Evolutionary conservation across 192 early-diverging fungal genomes (phyloP), one percentile per base, ranked within the genome.

Genomic region (Coemansia sp.): DNA sequence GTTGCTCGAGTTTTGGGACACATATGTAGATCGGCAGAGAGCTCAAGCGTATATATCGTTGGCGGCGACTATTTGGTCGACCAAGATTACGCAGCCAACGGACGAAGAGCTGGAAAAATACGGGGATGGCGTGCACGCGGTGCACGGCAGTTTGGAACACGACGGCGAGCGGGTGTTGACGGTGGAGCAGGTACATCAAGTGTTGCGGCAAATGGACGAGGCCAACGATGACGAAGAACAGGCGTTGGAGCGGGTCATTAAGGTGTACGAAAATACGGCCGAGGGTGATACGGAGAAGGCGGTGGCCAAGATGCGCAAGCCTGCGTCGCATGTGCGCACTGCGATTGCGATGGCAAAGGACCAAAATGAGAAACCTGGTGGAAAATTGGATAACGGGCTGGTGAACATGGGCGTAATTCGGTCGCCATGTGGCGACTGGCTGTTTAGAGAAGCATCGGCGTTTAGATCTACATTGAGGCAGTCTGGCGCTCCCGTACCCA

Each of bases 1-100:
- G n/a, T 31, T 83, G 64, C 25, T 83, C 34, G 67, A 20, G 5
- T 83, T 73, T 60, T 75, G 69, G 72, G 62, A 75, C 64, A 21
- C 31, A 28, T 79, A 69, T 42, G 64, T 75, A 5, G 66, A 79
- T 31, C 66, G 56, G 0, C 57, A 60, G 17, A 55, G 68, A 1
- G 78, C 78, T 3, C 26, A 20, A 9, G 34, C 28, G 47, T 57
- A 62, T 57, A 68, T 56, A 19, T 6, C 38, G 19, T 52, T 81
- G 72, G 59, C 55, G 8, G 53, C 63, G 11, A 59, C 68, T 1
- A 59, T 75, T 5, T 81, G 73, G 72, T 74, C 78, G 38, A 36
- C 68, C 21, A 75, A 75, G 57, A 71, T 81, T 51, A 25, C 19
- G 15, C 62, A 61, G 55, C 78, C 78, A 31, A 56, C 37, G 11